Evolutionary conservation across 2,329 filamentous ascomycete genomes (phyloP).

Genomic region (Fusarium lateritium): DNA sequence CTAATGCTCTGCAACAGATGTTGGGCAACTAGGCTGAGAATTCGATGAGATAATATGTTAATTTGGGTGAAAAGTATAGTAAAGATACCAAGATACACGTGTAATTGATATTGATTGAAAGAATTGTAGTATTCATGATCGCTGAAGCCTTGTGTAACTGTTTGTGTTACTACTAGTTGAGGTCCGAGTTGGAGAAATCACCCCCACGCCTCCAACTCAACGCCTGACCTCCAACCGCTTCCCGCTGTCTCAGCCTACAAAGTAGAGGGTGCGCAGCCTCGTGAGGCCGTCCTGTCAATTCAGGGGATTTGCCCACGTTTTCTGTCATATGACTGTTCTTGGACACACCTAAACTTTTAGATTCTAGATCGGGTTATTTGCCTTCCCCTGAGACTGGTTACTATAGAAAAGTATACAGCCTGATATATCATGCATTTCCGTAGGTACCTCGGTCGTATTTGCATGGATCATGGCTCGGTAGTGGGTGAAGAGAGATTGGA

Average conservation of each 20-base stretch:
- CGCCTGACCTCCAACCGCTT: conserved; percentile 29
- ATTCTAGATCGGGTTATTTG: background rate
- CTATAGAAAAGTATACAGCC: conserved; percentile 8
- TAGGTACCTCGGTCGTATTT: background rate
- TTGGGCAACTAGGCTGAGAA: conserved; percentile 40
- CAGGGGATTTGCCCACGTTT: conserved; percentile 45
- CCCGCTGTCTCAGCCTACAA: conserved; percentile 32
- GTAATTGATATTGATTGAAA: background rate
- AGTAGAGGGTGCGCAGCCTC: conserved; percentile 26
- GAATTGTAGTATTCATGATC: background rate
- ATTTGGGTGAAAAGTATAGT: background rate
- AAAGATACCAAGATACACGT: background rate
- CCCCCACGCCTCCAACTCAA: conserved; percentile 24
- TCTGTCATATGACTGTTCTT: conserved; percentile 25
- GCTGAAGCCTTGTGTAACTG: background rate
- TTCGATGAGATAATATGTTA: background rate
- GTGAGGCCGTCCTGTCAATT: conserved; percentile 39
- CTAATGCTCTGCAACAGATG: conserved; percentile 68
- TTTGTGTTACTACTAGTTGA: background rate
- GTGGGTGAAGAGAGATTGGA: conserved; percentile 22
- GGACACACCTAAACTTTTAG: conserved; percentile 14
- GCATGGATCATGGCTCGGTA: conserved; percentile 9
- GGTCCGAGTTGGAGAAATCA: background rate
- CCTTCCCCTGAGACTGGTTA: background rate
- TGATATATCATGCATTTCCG: conserved; percentile 44